These are phyloP conservation scores for Fraxinus excelsior DNA, from an alignment of 257 asterid species.

Conservation along the genomic window DNA sequence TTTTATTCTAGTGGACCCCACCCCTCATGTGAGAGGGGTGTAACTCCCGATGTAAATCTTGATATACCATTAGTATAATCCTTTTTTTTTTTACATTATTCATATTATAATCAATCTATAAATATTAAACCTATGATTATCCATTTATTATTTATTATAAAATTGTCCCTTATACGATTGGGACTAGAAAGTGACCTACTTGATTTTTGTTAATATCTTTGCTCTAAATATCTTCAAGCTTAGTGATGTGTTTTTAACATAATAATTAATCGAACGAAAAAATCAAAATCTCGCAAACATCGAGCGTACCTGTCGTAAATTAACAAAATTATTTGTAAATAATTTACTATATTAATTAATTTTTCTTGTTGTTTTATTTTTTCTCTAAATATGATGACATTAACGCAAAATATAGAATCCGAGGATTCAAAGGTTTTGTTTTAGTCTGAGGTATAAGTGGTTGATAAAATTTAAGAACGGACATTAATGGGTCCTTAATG, in stretches of 20 bases:
- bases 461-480: slow-evolving; percentile 27
- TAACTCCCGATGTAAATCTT: too few species aligned
- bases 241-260: background rate
- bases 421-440: slow-evolving; percentile 19
- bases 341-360: too few species aligned
- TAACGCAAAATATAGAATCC: slow-evolving; percentile 20
- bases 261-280: too few species aligned
- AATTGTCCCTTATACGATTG: background rate
- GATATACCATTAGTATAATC: too few species aligned
- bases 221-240: background rate
- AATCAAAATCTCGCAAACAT: too few species aligned
- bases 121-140: background rate
- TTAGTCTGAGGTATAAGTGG: background rate
- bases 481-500: slow-evolving; percentile 13
- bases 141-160: background rate
- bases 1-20: too few species aligned
- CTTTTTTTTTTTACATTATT: too few species aligned
- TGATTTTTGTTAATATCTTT: background rate
- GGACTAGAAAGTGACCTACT: slow-evolving; percentile 13
- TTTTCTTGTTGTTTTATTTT: too few species aligned
- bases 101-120: too few species aligned
- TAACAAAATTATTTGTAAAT: slow-evolving; percentile 14
- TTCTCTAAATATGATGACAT: too few species aligned
- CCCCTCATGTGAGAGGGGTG: too few species aligned
- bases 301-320: slow-evolving; percentile 13